Base-by-base conservation (phyloP, 345 rosid genomes). In the Cardamine chenopodiifolia region DNA sequence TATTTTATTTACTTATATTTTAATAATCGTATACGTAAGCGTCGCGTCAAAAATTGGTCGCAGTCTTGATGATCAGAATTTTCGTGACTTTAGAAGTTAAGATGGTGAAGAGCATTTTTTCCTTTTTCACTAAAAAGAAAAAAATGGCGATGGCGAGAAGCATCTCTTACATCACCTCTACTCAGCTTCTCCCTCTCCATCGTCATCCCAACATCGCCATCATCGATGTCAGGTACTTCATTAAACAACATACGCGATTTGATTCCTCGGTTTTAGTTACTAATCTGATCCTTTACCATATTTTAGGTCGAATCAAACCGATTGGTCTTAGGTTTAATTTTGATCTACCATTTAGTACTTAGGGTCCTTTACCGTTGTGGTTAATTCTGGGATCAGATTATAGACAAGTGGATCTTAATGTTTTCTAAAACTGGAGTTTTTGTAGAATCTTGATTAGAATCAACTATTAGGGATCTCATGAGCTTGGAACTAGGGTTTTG, bases 61-160 rank as follows among this genome's bases (percentile, higher is more conserved):
- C 1, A 39, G 2, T 4, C 1, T 1, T 10, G 10, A 6, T 35
- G 7, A n/a, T n/a, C n/a, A 18, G 25, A 37, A 62, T 20, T 6
- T 45, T 64, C 0, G 18, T 34, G 25, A 8, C 8, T n/a, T 5
- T 2, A 23, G 15, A 15, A 22, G 50, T n/a, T 56, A 12, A 0
- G 29, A 69, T 68, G 79, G 58, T 47, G 42, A 62, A 49, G 62
- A 62, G 70, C 58, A n/a, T 76, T 0, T 76, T 40, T 44, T 68
- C 58, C 1, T 69, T 61, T 25, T 68, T 76, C 70, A 12, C 13
- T 4, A 68, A 15, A 12, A 69, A 35, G 56, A 55, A 63, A 26
- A 66, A 71, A 32, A 93, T 93, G 97, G 86, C 89, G 76, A 86
- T 89, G 97, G 86, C 88, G 76, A 86, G 86, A 20, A 80, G 85